Evolutionary conservation across 2,329 filamentous ascomycete species (phyloP).

Genomic region (Colletotrichum kahawae): DNA sequence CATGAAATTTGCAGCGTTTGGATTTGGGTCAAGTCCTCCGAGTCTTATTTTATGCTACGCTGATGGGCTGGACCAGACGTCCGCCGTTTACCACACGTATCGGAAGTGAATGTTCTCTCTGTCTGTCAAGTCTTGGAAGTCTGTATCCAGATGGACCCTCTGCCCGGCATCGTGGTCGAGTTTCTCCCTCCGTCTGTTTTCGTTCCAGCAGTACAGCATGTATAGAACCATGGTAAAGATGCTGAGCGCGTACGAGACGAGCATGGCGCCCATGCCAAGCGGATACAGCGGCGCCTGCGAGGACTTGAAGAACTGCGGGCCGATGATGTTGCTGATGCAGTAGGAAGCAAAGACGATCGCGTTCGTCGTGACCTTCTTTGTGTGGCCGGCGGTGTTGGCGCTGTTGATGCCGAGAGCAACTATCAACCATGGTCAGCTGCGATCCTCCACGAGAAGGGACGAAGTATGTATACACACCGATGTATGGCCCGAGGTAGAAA

Average conservation of each 20-base stretch:
- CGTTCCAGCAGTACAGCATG: neutral
- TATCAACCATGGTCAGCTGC: neutral
- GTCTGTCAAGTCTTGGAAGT: neutral
- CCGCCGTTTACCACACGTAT: neutral
- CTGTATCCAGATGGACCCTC: neutral
- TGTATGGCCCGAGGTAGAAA: neutral
- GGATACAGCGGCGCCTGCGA: conserved; percentile 30
- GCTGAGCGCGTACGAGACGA: conserved; percentile 29
- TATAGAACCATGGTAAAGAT: neutral
- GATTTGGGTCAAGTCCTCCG: neutral
- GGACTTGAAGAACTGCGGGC: conserved; percentile 32
- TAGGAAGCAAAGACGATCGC: neutral
- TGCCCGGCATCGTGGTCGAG: neutral
- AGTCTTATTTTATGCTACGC: neutral
- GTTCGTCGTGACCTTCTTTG: neutral
- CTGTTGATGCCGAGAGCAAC: neutral
- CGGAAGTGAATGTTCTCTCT: neutral
- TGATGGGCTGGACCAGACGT: rapidly evolving
- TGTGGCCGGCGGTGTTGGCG: neutral
- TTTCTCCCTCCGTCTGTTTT: neutral
- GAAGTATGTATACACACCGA: neutral
- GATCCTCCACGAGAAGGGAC: rapidly evolving
- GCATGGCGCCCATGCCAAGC: conserved; percentile 30
- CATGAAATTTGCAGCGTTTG: neutral
- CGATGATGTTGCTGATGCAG: conserved; percentile 33